phyloP scores from a whole-genome alignment of 306 rosid genomes.

The Ceratonia siliqua region DNA sequence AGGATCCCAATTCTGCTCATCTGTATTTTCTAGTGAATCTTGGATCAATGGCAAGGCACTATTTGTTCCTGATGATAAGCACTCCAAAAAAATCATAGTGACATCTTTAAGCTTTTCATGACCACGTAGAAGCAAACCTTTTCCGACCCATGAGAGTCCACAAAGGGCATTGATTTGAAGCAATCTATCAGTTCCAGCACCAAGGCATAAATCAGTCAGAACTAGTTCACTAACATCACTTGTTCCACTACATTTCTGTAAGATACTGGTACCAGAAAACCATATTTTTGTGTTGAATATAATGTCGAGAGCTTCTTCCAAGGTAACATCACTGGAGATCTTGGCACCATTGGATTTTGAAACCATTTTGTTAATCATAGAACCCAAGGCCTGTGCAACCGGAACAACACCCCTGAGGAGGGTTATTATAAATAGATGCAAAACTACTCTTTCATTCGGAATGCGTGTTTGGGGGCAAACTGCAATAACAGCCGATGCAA shows the following conservation, averaged over 20 bases:
- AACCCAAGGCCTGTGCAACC: conserved; percentile 92
- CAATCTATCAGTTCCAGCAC: conserved; percentile 47
- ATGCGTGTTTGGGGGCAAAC: conserved; percentile 56
- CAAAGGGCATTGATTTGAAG: conserved; percentile 70
- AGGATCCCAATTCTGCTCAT: conserved; percentile 45
- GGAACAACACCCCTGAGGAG: conserved; percentile 74
- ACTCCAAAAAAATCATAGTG: conserved; percentile 64
- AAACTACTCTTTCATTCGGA: conserved; percentile 55
- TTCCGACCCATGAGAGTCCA: conserved; percentile 97
- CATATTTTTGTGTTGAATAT: conserved; percentile 56
- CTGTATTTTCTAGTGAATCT: conserved; percentile 39
- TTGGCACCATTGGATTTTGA: conserved; percentile 45
- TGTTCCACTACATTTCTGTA: conserved; percentile 36
- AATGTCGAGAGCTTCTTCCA: conserved; percentile 80
- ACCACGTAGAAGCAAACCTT: conserved; percentile 85
- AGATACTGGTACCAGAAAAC: conserved; percentile 38
- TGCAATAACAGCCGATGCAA: conserved; percentile 78
- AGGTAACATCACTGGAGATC: conserved; percentile 45
- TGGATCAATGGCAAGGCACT: conserved; percentile 40
- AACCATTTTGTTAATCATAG: conserved; percentile 77
- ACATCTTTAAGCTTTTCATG: conserved; percentile 80
- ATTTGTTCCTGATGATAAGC: conserved; percentile 51
- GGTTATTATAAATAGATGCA: conserved; percentile 59
- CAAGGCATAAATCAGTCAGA: conserved; percentile 69
- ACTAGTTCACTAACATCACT: conserved; percentile 49